These are phyloP conservation scores for Aureobasidium uvarum DNA, from an alignment of 2,329 filamentous ascomycete species.

Conservation along the genomic window DNA sequence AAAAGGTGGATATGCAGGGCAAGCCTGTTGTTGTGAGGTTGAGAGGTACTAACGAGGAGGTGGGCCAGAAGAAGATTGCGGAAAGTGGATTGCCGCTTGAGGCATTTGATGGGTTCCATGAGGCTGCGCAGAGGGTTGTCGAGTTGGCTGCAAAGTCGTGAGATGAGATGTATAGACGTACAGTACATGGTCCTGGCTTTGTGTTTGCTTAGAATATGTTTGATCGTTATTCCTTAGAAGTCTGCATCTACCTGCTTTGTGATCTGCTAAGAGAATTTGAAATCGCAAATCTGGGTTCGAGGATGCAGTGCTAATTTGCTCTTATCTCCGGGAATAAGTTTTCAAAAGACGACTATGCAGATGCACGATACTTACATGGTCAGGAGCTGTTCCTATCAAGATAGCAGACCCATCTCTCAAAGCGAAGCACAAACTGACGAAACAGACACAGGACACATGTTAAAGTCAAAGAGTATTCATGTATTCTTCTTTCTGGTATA, in stretches of 20 bases:
- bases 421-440: background rate
- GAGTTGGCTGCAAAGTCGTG: conserved; percentile 49
- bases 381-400: too few species aligned
- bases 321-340: too few species aligned
- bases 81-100: conserved; percentile 66
- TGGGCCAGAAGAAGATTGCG: conserved; percentile 66
- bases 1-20: conserved; percentile 57
- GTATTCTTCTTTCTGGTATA: background rate
- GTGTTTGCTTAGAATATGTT: too few species aligned
- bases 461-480: background rate
- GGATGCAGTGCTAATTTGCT: too few species aligned
- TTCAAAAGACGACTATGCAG: too few species aligned
- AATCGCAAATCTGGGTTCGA: too few species aligned
- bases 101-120: conserved; percentile 72
- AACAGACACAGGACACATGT: background rate
- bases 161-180: background rate
- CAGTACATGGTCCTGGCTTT: background rate
- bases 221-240: too few species aligned
- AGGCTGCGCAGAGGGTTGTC: conserved; percentile 66
- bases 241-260: too few species aligned
- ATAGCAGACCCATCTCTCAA: too few species aligned
- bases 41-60: conserved; percentile 69
- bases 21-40: conserved; percentile 75
- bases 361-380: too few species aligned
- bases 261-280: too few species aligned